Conservation (phyloP, 768 basidiomycete genomes). For the Kwoniella sp. region DNA sequence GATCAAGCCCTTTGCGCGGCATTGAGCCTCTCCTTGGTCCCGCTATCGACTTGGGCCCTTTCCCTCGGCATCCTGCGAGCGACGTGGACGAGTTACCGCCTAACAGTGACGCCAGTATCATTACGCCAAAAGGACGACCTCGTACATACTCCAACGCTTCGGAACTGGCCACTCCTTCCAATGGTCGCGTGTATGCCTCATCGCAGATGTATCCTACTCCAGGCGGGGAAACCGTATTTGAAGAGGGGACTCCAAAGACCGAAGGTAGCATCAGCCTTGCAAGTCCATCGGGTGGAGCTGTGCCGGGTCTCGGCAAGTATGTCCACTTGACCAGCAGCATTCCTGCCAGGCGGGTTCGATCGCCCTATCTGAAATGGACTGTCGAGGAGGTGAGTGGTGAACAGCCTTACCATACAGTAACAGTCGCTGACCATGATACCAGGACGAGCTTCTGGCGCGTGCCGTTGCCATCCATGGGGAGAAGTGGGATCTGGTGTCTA, state of each 20-base stretch:
- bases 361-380: conserved; percentile 48
- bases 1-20: not conserved
- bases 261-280: conserved; percentile 15
- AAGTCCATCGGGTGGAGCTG: conserved; percentile 36
- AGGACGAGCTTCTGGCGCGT: conserved; percentile 45
- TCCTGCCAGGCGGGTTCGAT: conserved; percentile 38
- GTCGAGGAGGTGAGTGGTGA: conserved; percentile 43
- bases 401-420: too few relatives aligned
- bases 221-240: conserved; percentile 2
- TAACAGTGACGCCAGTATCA: conserved; percentile 28
- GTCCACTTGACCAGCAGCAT: conserved; percentile 43
- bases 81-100: conserved; percentile 21
- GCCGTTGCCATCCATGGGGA: conserved; percentile 45
- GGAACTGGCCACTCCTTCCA: conserved; percentile 15
- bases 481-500: conserved; percentile 47
- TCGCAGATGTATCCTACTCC: conserved; percentile 14
- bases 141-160: conserved; percentile 16
- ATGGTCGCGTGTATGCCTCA: conserved; percentile 7
- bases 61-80: not conserved
- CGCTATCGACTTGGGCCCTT: conserved; percentile 21
- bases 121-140: conserved; percentile 19
- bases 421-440: not conserved
- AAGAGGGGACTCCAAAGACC: conserved; percentile 4
- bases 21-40: conserved; percentile 17
- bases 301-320: conserved; percentile 46